Conservation (phyloP, 2,329 filamentous ascomycete genomes). For the Clarireedia monteithiana region DNA sequence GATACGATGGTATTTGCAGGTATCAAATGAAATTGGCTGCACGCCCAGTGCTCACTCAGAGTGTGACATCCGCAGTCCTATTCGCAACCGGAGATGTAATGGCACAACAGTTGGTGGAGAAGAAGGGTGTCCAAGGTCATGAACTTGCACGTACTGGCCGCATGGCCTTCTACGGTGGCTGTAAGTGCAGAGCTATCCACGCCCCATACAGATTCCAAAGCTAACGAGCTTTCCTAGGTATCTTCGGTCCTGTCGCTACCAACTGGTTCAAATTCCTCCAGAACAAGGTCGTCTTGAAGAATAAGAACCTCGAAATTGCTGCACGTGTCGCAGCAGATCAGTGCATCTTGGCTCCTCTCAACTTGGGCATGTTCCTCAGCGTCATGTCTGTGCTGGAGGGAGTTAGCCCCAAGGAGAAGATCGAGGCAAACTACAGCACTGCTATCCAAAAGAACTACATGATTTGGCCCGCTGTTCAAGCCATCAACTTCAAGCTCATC, state of each 20-base stretch:
- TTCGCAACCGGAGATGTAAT: conserved; percentile 89
- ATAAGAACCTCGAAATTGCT: conserved; percentile 50
- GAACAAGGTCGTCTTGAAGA: conserved; percentile 48
- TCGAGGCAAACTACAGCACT: conserved; percentile 49
- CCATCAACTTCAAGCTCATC: conserved; percentile 62
- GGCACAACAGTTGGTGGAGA: conserved; percentile 86
- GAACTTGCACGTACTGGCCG: conserved; percentile 63
- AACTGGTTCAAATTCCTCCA: conserved; percentile 64
- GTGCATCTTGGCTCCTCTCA: conserved; percentile 55
- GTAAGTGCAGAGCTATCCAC: conserved; percentile 20
- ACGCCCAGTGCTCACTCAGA: conserved; percentile 82
- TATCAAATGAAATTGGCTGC: conserved; percentile 78
- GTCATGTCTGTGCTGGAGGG: conserved; percentile 62
- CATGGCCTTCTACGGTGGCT: conserved; percentile 74
- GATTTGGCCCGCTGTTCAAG: conserved; percentile 62
- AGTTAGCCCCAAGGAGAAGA: conserved; percentile 49
- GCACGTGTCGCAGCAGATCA: conserved; percentile 60
- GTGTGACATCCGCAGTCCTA: conserved; percentile 80
- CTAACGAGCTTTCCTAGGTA: conserved; percentile 32
- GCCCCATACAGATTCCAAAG: not conserved
- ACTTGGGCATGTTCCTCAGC: conserved; percentile 58
- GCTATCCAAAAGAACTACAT: conserved; percentile 63
- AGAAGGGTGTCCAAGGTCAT: conserved; percentile 68
- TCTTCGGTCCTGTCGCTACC: conserved; percentile 66
- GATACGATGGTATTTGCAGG: conserved; percentile 39